Conservation (phyloP, 1,139 yeast species). For the Entelexis paramagnoliae region DNA sequence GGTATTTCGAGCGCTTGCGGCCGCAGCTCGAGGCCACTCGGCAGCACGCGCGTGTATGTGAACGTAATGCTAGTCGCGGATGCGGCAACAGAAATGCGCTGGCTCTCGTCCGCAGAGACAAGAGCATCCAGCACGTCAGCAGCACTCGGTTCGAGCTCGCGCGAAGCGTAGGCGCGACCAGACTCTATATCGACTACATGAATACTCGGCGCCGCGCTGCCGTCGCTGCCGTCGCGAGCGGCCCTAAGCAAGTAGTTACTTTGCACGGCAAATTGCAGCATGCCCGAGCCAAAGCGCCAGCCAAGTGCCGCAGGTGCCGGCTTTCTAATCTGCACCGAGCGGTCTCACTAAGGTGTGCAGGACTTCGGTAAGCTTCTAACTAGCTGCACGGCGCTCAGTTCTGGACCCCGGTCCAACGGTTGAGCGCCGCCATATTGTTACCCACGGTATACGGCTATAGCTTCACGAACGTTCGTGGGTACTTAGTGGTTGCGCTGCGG, state of each 20-base stretch:
- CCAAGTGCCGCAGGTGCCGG: no score
- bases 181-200: background rate
- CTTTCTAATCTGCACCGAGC: no score
- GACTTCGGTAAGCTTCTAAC: no score
- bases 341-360: no score
- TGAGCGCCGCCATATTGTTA: background rate
- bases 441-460: background rate
- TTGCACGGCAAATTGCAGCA: background rate
- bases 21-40: constrained; percentile 15
- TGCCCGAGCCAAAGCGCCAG: background rate
- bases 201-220: background rate
- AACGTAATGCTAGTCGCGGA: background rate
- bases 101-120: background rate
- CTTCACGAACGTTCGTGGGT: constrained; percentile 5
- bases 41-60: background rate
- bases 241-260: background rate
- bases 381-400: no score
- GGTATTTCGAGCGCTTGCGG: constrained; percentile 1
- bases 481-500: background rate
- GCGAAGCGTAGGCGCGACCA: background rate
- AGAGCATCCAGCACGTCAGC: background rate
- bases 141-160: background rate
- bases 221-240: background rate
- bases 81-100: background rate
- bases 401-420: background rate